Base-by-base conservation (phyloP, 1,284 basidiomycete species). In the Apiotrichum laibachii region DNA sequence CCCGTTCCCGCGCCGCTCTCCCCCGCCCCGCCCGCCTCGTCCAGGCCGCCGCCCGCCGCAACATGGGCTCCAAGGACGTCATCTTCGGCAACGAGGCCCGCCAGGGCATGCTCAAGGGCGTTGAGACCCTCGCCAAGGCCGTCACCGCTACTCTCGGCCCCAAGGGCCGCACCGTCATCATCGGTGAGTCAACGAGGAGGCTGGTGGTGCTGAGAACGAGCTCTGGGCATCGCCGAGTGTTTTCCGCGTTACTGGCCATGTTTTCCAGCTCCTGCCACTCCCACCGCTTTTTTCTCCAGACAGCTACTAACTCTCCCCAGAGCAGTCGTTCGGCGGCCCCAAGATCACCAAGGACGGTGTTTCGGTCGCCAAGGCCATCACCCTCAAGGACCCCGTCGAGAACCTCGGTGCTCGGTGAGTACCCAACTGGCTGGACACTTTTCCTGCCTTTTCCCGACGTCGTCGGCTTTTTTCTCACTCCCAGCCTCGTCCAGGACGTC, bases 261-360 rank as follows among this genome's bases (percentile, higher is more conserved):
- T n/a, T n/a, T n/a, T n/a, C n/a, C n/a, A n/a, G n/a, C n/a, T n/a
- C n/a, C 26, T 31, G 26, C 26, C 26, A 31, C 26, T 31, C n/a
- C n/a, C n/a, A n/a, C n/a, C n/a, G n/a, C n/a, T 31, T 31, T 31
- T 31, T 31, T 31, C 10, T 37, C 10, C 11, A 2, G 15, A 11
- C 37, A 37, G 15, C 11, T 13, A 21, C 57, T 55, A 43, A 51
- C 55, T 21, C 21, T 16, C 5, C 22, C 5, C 57, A 76, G 74
- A 67, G 78, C 95, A 98, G 83, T 85, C 92, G 40, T 99, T 89
- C 72, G 95, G 95, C 70, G 92, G 92, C 53, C 95, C 95, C 65
- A 98, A 99, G 81, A 96, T 97, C 77, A 97, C 94, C 73, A 97
- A 97, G 81, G 93, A 98, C 77, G 95, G 95, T 87, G 95, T 98